Evolutionary conservation across 768 basidiomycete species (phyloP).

Genomic region (Boletellus emodensis): DNA sequence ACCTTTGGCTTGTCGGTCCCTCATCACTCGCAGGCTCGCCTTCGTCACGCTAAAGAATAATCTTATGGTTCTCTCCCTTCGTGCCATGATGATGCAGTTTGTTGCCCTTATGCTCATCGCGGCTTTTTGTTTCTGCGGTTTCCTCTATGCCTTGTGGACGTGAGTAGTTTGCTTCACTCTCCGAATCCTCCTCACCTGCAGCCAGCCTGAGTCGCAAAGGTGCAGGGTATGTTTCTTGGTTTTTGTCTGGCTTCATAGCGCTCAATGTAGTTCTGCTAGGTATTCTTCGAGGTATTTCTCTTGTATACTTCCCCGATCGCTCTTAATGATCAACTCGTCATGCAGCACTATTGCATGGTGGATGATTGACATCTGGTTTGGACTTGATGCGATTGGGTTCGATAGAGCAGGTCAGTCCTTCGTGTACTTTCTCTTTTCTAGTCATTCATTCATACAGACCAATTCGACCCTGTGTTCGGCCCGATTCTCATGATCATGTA

Average conservation of each 20-base stretch:
- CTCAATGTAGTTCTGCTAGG: constrained; percentile 20
- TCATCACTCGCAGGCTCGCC: constrained; percentile 56
- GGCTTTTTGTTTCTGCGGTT: constrained; percentile 87
- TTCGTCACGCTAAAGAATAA: constrained; percentile 87
- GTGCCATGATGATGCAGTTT: constrained; percentile 94
- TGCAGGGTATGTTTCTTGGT: constrained; percentile 42
- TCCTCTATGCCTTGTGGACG: constrained; percentile 92
- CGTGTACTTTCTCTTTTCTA: neutral
- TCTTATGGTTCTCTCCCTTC: constrained; percentile 73
- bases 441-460: constrained; percentile 35
- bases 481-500: constrained; percentile 89
- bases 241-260: neutral
- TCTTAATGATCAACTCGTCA: neutral
- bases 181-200: constrained; percentile 6
- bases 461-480: constrained; percentile 85
- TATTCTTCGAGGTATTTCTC: constrained; percentile 34
- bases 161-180: constrained; percentile 39
- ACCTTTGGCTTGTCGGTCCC: neutral
- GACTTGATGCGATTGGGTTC: constrained; percentile 91
- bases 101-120: constrained; percentile 78
- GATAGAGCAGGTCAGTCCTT: constrained; percentile 64
- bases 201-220: constrained; percentile 59
- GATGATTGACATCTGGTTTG: constrained; percentile 93
- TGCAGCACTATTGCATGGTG: constrained; percentile 79
- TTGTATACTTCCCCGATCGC: neutral